Base-by-base conservation (phyloP, 495 filamentous ascomycete species). In the Bombardia bombarda region DNA sequence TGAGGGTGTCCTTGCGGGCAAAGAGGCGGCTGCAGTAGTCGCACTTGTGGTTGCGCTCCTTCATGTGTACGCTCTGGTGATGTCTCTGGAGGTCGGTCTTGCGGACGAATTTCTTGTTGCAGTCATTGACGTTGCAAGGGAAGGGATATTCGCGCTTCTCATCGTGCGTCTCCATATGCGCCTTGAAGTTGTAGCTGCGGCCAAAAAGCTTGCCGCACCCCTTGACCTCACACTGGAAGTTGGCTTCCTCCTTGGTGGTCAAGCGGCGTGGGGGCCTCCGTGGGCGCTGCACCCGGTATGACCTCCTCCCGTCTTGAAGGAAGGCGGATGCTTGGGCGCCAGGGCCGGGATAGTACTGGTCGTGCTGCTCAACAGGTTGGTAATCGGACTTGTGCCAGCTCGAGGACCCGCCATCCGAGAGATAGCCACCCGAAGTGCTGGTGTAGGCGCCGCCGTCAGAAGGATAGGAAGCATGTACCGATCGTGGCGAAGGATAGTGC, bases 111-210 rank as follows among this genome's bases (percentile, higher is more conserved):
- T 77, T 77, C 66, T 83, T 85, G 52, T 65, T 73, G 68, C 85
- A 92, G 46, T 77, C 66, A 34, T 74, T 59, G 26, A 75, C 62
- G 10, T 59, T 62, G 62, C 90, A 97, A 4, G 70, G 65, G 60
- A 86, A 81, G 1, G 79, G 78, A 52, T 83, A 81, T 49, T 77
- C 79, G 39, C 79, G 71, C 38, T 73, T 75, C 2, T 89, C 83
- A 60, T 95, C 80, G 63, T 97, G 90, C 7, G 79, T 90, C 56
- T 92, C 87, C 72, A 92, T 74, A 61, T 97, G 90, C 41, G 86
- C 82, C 56, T 84, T 87, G 62, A 83, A 87, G 66, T 97, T 97
- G 66, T 90, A 96, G 55, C 79, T 84, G 40, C 90, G 68, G 46
- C 86, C 86, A 58, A 96, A 97, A 7, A 80, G 73, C 63, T 80